Evolutionary conservation across 805 yeast genomes (phyloP).

Genomic region (Henningerozyma blattae): DNA sequence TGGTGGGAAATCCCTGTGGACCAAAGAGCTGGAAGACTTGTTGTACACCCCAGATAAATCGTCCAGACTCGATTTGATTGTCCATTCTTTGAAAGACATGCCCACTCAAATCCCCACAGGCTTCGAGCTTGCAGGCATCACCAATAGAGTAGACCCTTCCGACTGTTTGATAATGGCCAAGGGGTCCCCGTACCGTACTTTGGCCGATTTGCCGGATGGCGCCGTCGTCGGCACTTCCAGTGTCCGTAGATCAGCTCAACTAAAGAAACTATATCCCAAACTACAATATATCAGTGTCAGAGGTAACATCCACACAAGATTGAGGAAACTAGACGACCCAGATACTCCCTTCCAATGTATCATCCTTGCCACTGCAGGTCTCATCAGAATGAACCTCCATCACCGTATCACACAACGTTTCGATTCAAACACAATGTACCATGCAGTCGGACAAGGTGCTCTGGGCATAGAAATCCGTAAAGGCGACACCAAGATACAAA

Average conservation of each 20-base stretch:
- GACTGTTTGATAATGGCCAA: conserved; percentile 77
- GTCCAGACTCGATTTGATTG: conserved; percentile 65
- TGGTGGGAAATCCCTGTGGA: conserved; percentile 96
- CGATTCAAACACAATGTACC: conserved; percentile 70
- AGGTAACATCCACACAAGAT: conserved; percentile 74
- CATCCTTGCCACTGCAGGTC: conserved; percentile 87
- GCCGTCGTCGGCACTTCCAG: conserved; percentile 91
- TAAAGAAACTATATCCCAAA: conserved; percentile 65
- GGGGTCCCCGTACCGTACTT: conserved; percentile 47
- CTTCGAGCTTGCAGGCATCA: conserved; percentile 78
- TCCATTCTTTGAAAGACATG: conserved; percentile 86
- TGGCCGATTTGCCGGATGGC: conserved; percentile 73
- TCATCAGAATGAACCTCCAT: conserved; percentile 60
- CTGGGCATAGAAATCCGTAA: conserved; percentile 81
- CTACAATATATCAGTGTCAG: conserved; percentile 74
- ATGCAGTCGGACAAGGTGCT: conserved; percentile 99
- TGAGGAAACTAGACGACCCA: conserved; percentile 66
- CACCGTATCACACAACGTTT: conserved; percentile 63
- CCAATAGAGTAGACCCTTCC: conserved; percentile 82
- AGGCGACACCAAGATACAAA: conserved; percentile 45
- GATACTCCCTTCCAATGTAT: conserved; percentile 57
- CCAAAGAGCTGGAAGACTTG: conserved; percentile 80
- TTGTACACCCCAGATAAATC: conserved; percentile 44
- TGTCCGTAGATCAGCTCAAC: conserved; percentile 85
- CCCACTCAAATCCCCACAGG: conserved; percentile 88